A percentile compares a stretch with the other conserved stretches of the same genome.
phyloP scores from a whole-genome alignment of 2,329 filamentous ascomycete genomes.

The Monosporascus sp. region DNA sequence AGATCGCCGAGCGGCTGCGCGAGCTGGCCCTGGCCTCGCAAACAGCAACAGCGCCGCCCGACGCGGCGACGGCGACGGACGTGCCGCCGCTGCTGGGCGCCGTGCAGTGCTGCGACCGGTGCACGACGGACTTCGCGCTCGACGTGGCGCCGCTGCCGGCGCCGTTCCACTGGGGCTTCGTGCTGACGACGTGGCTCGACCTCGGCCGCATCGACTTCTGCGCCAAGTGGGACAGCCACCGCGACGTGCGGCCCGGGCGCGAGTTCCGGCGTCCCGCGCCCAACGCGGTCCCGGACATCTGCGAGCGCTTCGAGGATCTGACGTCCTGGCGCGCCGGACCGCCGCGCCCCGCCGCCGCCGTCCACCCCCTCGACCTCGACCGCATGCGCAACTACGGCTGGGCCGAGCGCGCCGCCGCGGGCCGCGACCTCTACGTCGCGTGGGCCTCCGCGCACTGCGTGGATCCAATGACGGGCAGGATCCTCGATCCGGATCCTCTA shows the following conservation, averaged over 20 bases:
- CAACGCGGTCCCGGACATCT: constrained; percentile 9
- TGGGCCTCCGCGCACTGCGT: constrained; percentile 14
- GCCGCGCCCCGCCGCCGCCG: background rate
- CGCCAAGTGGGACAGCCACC: constrained; percentile 18
- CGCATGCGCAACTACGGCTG: constrained; percentile 17
- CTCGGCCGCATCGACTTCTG: constrained; percentile 16
- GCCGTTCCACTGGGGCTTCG: constrained; percentile 20
- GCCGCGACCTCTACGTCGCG: constrained; percentile 8
- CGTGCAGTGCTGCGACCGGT: constrained; percentile 12
- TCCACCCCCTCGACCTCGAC: constrained; percentile 10
- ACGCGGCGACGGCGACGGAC: constrained; percentile 5
- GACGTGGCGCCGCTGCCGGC: constrained; percentile 14
- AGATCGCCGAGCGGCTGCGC: constrained; percentile 12
- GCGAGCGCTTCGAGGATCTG: constrained; percentile 14
- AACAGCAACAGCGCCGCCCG: background rate
- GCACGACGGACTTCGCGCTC: constrained; percentile 17
- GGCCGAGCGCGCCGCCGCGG: constrained; percentile 6
- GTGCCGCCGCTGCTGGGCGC: constrained; percentile 10
- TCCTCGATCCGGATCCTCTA: constrained; percentile 18
- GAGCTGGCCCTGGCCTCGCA: constrained; percentile 2
- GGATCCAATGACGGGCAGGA: constrained; percentile 14
- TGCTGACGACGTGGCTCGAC: constrained; percentile 18
- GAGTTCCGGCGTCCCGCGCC: constrained; percentile 3
- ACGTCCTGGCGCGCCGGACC: constrained; percentile 4
- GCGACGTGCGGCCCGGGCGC: constrained; percentile 10